Conservation (phyloP, 139 green algal genomes). For the Chlamydomonas incerta region DNA sequence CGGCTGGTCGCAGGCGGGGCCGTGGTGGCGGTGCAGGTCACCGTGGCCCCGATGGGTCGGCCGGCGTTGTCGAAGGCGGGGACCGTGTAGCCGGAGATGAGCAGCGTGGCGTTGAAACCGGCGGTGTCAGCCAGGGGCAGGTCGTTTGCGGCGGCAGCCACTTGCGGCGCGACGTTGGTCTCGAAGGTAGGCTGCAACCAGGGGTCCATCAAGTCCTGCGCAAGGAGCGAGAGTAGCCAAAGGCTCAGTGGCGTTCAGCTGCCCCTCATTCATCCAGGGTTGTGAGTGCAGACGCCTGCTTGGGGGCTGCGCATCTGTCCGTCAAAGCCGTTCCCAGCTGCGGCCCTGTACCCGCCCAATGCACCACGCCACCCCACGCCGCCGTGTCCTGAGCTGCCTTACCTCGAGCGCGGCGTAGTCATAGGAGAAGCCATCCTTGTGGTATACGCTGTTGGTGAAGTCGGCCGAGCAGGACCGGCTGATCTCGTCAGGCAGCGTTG, state of each 20-base stretch:
- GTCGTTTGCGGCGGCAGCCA: neutral
- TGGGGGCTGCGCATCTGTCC: too few species aligned
- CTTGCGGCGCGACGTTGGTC: neutral
- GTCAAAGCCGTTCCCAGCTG: too few species aligned
- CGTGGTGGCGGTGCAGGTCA: neutral
- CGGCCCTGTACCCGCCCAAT: too few species aligned
- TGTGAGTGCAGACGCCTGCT: too few species aligned
- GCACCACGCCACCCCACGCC: neutral
- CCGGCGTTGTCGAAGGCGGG: neutral
- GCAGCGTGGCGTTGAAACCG: conserved; percentile 19
- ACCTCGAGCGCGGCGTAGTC: neutral
- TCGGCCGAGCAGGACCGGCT: neutral
- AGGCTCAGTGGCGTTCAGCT: too few species aligned
- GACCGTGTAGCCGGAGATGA: neutral
- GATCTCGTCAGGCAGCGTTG: neutral
- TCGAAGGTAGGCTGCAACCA: neutral
- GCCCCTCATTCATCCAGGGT: too few species aligned
- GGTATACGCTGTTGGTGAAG: conserved; percentile 1
- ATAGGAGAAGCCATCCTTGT: neutral
- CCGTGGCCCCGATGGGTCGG: neutral
- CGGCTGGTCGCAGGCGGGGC: neutral
- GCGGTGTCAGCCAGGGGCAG: neutral
- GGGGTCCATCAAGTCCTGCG: neutral
- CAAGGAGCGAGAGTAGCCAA: neutral
- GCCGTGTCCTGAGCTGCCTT: neutral